A percentile compares a stretch with the other conserved stretches of the same genome.
Conservation (phyloP, 192 early-diverging fungal genomes). For the Entrophospora sp. region DNA sequence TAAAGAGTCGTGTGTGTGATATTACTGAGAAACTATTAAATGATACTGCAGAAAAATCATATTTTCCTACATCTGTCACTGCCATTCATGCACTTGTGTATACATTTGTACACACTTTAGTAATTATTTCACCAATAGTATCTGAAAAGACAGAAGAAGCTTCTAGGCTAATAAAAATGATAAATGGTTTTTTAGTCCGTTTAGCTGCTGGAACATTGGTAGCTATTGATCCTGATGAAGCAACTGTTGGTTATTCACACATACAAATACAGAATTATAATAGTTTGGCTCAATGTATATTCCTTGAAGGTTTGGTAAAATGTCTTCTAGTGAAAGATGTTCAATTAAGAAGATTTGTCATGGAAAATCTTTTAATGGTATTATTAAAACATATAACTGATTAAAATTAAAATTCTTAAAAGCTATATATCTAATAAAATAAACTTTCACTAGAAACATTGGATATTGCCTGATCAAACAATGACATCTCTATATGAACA, state of each 20-base stretch:
- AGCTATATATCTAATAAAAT: too few species aligned
- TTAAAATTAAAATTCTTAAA: too few species aligned
- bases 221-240: constrained; percentile 14
- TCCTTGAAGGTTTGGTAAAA: constrained; percentile 16
- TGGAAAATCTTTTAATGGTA: constrained; percentile 12
- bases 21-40: constrained; percentile 19
- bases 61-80: constrained; percentile 22
- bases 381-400: too few species aligned
- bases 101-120: constrained; percentile 26
- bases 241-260: neutral
- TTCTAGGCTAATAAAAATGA: neutral
- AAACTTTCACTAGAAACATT: constrained; percentile 13
- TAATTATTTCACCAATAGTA: neutral
- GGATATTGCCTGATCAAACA: constrained; percentile 10
- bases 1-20: constrained; percentile 25
- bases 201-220: constrained; percentile 16
- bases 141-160: neutral
- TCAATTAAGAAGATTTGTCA: constrained; percentile 5
- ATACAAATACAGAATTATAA: constrained; percentile 19
- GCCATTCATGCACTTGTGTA: constrained; percentile 29
- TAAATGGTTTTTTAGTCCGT: constrained; percentile 5
- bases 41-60: constrained; percentile 1
- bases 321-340: constrained; percentile 15
- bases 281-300: constrained; percentile 15
- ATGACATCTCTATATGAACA: constrained; percentile 12